These are phyloP conservation scores for Cutaneotrichosporon sp. DNA, from an alignment of 1,284 basidiomycete genomes.

Conservation along the genomic window DNA sequence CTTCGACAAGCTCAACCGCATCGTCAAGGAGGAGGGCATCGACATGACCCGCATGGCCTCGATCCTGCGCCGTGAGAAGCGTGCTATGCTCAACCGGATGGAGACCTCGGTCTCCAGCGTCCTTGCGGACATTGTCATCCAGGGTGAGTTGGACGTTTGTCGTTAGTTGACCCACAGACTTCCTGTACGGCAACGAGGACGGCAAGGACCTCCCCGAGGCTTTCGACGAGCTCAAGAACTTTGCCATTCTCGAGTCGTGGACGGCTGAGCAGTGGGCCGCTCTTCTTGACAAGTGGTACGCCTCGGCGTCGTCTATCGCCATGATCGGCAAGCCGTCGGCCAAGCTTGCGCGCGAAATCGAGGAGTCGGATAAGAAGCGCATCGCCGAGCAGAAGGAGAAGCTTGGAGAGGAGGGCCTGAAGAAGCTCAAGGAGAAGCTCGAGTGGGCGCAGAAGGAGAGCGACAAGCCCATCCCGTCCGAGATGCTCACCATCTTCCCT, in stretches of 20 bases:
- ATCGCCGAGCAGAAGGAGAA: conserved; percentile 67
- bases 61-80: conserved; percentile 83
- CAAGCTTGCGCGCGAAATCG: conserved; percentile 75
- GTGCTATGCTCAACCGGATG: conserved; percentile 61
- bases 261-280: conserved; percentile 73
- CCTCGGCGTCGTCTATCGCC: conserved; percentile 69
- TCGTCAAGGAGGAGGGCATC: conserved; percentile 69
- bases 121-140: conserved; percentile 63
- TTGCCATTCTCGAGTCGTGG: conserved; percentile 69
- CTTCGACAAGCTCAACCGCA: conserved; percentile 68
- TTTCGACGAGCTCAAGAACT: conserved; percentile 79
- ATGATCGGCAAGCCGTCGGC: conserved; percentile 88
- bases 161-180: conserved; percentile 59
- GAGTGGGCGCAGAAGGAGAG: conserved; percentile 86
- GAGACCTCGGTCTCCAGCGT: conserved; percentile 45
- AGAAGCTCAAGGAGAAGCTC: conserved; percentile 67
- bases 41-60: conserved; percentile 91
- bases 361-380: conserved; percentile 77
- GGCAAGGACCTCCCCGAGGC: conserved; percentile 74
- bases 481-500: conserved; percentile 79
- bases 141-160: conserved; percentile 34
- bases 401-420: conserved; percentile 80
- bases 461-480: conserved; percentile 75
- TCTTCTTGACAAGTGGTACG: conserved; percentile 80
- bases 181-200: conserved; percentile 81